These are phyloP conservation scores for Fusarium phyllophilum DNA, from an alignment of 2,329 filamentous ascomycete genomes.

Conservation along the genomic window DNA sequence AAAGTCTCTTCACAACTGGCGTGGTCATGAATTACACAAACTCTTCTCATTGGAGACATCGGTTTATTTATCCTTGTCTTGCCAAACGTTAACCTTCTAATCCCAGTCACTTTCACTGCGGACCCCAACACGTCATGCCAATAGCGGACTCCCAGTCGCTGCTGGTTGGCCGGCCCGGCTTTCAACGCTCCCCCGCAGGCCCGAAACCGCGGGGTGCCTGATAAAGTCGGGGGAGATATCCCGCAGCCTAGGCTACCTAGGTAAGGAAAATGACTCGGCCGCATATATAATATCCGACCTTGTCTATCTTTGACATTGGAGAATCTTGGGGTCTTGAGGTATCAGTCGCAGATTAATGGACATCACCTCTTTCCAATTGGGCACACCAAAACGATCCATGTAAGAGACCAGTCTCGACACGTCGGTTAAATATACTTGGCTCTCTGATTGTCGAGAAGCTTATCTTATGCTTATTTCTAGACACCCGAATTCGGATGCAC, in stretches of 20 bases:
- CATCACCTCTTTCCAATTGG: not conserved
- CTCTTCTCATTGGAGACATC: not conserved
- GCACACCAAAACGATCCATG: not conserved
- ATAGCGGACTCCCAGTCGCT: conserved; percentile 3
- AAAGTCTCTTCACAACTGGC: not conserved
- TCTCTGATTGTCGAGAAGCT: conserved; percentile 10
- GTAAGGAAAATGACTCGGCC: not conserved
- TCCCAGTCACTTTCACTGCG: conserved; percentile 1
- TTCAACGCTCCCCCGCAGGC: conserved; percentile 24
- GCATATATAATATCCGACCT: not conserved
- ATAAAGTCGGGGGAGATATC: conserved; percentile 21
- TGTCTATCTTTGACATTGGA: not conserved
- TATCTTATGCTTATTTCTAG: conserved; percentile 21
- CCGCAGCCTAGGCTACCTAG: not conserved
- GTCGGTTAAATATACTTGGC: conserved; percentile 3
- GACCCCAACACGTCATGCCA: conserved; percentile 27
- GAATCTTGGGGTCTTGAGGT: not conserved
- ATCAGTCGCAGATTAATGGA: not conserved
- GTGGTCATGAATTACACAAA: not conserved
- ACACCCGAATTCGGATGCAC: not conserved
- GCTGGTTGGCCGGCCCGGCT: conserved; percentile 22
- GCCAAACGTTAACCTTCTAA: conserved; percentile 2
- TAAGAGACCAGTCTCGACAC: not conserved
- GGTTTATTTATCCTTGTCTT: conserved; percentile 3
- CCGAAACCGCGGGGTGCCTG: conserved; percentile 40